A percentile compares a stretch with the other conserved stretches of the same genome.
These are phyloP conservation scores for Nakaseomyces glabratus DNA, from an alignment of 1,139 yeast species.

Conservation along the genomic window DNA sequence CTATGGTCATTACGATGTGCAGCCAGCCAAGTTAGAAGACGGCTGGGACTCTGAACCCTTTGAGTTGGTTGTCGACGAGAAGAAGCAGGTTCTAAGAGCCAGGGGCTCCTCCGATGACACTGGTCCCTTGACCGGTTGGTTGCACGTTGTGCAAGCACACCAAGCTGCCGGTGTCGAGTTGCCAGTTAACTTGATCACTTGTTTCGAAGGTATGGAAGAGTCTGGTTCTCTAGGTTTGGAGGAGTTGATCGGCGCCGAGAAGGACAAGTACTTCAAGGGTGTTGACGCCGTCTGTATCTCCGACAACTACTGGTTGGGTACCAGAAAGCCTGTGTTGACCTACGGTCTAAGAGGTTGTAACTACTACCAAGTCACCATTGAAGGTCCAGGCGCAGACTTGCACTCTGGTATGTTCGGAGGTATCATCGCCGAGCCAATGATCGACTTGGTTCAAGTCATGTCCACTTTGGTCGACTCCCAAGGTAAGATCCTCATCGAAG, in stretches of 20 bases:
- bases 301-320: conserved; percentile 98
- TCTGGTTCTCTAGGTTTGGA: conserved; percentile 92
- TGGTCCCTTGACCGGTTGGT: conserved; percentile 98
- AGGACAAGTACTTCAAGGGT: conserved; percentile 65
- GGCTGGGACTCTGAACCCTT: conserved; percentile 97
- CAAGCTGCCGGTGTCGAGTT: conserved; percentile 72
- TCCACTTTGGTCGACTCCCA: conserved; percentile 64
- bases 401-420: conserved; percentile 99
- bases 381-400: conserved; percentile 94
- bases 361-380: conserved; percentile 73
- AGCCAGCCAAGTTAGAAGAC: conserved; percentile 85
- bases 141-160: conserved; percentile 87
- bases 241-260: conserved; percentile 68
- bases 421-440: conserved; percentile 94
- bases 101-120: conserved; percentile 97
- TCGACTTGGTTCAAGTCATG: conserved; percentile 75
- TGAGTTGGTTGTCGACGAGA: conserved; percentile 46
- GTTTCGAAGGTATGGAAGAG: conserved; percentile 99
- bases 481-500: conserved; percentile 82
- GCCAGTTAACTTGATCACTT: conserved; percentile 85
- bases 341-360: conserved; percentile 96
- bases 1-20: conserved; percentile 97
- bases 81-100: conserved; percentile 56
- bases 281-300: conserved; percentile 94
- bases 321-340: conserved; percentile 90